phyloP scores from a whole-genome alignment of 306 rosid genomes.

The Begonia masoniana region DNA sequence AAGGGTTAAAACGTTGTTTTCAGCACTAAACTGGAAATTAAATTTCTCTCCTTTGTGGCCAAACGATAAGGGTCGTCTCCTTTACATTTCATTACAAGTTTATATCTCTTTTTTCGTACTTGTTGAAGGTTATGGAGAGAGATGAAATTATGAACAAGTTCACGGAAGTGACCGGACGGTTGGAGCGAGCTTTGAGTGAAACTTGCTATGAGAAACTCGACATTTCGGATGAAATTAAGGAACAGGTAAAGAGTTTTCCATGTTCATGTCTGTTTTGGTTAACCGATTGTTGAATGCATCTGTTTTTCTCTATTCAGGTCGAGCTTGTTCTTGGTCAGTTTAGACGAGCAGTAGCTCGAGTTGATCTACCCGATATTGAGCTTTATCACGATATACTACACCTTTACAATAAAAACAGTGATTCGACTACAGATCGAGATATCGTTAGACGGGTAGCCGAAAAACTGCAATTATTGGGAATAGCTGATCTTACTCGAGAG shows the following conservation, averaged over 20 bases:
- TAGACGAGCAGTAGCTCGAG: slow-evolving; percentile 73
- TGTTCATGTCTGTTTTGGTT: slow-evolving; percentile 1
- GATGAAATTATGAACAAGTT: slow-evolving; percentile 54
- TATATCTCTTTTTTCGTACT: too few relatives aligned
- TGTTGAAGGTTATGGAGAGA: slow-evolving; percentile 84
- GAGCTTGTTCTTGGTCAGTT: slow-evolving; percentile 91
- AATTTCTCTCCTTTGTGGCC: too few relatives aligned
- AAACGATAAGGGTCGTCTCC: too few relatives aligned
- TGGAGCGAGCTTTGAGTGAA: slow-evolving; percentile 62
- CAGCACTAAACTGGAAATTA: too few relatives aligned
- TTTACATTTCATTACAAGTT: too few relatives aligned
- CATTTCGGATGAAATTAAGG: slow-evolving; percentile 94
- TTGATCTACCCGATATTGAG: slow-evolving; percentile 52
- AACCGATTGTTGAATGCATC: neutral
- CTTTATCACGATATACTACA: slow-evolving; percentile 49
- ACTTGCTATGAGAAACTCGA: slow-evolving; percentile 66
- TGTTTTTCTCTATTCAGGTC: slow-evolving; percentile 38
- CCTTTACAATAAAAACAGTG: slow-evolving; percentile 40
- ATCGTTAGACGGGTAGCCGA: slow-evolving; percentile 54
- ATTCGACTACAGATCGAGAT: slow-evolving; percentile 37
- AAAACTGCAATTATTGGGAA: slow-evolving; percentile 60
- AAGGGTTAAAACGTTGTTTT: neutral
- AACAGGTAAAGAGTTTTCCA: slow-evolving; percentile 52
- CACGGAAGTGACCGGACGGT: slow-evolving; percentile 45
- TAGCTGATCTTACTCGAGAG: slow-evolving; percentile 73